Conservation (phyloP, 139 green algal genomes). For the Haematococcus lacustris region DNA sequence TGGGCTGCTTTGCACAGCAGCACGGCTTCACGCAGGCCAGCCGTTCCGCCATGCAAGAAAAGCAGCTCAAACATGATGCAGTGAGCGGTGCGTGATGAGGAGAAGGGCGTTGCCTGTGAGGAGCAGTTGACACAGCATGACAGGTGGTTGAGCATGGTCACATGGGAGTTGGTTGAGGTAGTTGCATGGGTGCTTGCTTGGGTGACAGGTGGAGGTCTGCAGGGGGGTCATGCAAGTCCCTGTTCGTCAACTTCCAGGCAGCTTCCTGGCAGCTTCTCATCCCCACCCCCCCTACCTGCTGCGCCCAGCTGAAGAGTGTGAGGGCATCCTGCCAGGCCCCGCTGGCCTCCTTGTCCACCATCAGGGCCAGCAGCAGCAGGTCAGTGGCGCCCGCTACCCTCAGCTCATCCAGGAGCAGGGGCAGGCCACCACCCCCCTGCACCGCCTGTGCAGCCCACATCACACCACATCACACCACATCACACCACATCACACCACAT, state of each 20-base stretch:
- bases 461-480: neutral
- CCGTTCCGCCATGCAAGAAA: conserved; percentile 13
- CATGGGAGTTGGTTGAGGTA: neutral
- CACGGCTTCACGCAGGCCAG: conserved; percentile 15
- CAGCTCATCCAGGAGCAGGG: neutral
- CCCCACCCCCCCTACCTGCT: neutral
- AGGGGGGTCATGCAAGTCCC: neutral
- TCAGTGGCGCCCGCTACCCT: neutral
- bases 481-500: neutral
- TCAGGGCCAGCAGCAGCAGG: conserved; percentile 27
- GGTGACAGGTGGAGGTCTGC: neutral
- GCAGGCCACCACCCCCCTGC: neutral
- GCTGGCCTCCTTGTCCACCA: conserved; percentile 17
- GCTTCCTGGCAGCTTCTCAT: neutral
- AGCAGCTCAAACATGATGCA: conserved; percentile 24
- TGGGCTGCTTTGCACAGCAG: conserved; percentile 7
- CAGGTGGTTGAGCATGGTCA: neutral
- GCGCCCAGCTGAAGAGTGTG: conserved; percentile 16
- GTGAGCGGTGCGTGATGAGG: conserved; percentile 8
- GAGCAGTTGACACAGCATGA: neutral
- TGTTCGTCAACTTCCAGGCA: neutral
- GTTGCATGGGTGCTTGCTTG: neutral
- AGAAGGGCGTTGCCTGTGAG: neutral
- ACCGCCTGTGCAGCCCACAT: neutral
- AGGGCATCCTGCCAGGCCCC: conserved; percentile 17